Evolutionary conservation across 225 moss, liverwort and hornwort genomes (phyloP), one percentile per base, ranked within the genome.

Genomic region (Lunularia cruciata): DNA sequence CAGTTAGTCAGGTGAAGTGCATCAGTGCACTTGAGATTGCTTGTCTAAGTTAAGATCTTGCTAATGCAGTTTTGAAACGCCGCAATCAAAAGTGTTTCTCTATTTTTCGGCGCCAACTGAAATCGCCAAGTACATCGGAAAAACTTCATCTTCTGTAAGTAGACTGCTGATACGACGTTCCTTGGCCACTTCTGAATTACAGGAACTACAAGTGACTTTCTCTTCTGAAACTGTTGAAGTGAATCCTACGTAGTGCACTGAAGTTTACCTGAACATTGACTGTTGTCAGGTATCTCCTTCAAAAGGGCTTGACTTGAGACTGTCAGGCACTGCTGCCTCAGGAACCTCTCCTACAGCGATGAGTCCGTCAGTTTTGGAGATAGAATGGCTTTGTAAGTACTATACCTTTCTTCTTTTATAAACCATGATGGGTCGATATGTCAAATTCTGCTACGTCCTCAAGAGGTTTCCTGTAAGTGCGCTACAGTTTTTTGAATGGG

Each of bases 331-430:
- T 30, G 88, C 82, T 78, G 75, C 86, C 59, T 78, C 71, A 65
- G 85, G 83, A 63, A 61, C 73, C 52, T 70, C 85, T 43, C 86
- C 90, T 28, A 92, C 95, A 27, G 87, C 89, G 25, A 72, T 90
- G 79, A 83, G 90, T 33, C 95, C 95, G 45, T 78, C 88, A 42
- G 57, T 90, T 37, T 75, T 96, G 85, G 85, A 87, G 69, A 37
- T 96, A 43, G 67, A 75, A 47, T 96, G 95, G 95, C 80, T 73
- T 85, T 96, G 95, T 95, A 83, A 48, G 65, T 65, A 12, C 20
- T 61, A n/a, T n/a, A n/a, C n/a, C n/a, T n/a, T n/a, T n/a, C n/a
- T n/a, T n/a, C n/a, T n/a, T n/a, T n/a, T n/a, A n/a, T n/a, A n/a
- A n/a, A n/a, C n/a, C n/a, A n/a, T n/a, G n/a, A n/a, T n/a, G n/a